Evolutionary conservation across 2,329 filamentous ascomycete genomes (phyloP).

Genomic region (Clonostachys rosea): DNA sequence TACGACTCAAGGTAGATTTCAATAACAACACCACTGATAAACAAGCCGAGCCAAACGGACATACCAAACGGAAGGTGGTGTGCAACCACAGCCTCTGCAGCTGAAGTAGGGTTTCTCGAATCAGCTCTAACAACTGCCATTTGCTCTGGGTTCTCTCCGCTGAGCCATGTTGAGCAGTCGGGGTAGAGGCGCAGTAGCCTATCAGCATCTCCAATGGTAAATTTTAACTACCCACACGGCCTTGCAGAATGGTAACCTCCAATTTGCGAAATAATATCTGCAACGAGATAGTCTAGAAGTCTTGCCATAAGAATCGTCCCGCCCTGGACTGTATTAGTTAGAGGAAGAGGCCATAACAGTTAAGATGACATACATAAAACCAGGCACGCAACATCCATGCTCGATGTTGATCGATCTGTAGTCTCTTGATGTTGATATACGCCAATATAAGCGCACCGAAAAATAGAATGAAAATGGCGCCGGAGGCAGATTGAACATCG

Average conservation of each 20-base stretch:
- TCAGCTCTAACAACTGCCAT: constrained; percentile 6
- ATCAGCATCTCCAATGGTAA: constrained; percentile 1
- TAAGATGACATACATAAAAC: constrained; percentile 32
- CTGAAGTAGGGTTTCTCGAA: constrained; percentile 5
- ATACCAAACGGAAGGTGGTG: constrained; percentile 42
- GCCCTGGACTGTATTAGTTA: constrained; percentile 12
- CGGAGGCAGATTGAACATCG: constrained; percentile 38
- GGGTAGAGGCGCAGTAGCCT: neutral
- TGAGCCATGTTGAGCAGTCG: too few relatives aligned
- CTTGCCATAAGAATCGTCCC: constrained; percentile 43
- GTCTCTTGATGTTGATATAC: constrained; percentile 49
- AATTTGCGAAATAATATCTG: constrained; percentile 22
- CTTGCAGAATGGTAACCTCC: neutral
- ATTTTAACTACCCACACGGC: neutral
- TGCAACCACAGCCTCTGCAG: constrained; percentile 21
- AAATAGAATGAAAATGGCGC: constrained; percentile 37
- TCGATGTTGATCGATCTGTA: constrained; percentile 60
- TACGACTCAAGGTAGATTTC: constrained; percentile 6
- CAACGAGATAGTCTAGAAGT: constrained; percentile 35
- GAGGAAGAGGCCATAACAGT: neutral
- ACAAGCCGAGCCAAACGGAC: constrained; percentile 32
- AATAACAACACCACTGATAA: constrained; percentile 6
- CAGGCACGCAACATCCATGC: constrained; percentile 59
- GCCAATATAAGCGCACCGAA: constrained; percentile 36
- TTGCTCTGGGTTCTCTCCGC: too few relatives aligned